Evolutionary conservation across 768 basidiomycete species (phyloP), one percentile per base, ranked within the genome.

Genomic region (Kwoniella europaea): DNA sequence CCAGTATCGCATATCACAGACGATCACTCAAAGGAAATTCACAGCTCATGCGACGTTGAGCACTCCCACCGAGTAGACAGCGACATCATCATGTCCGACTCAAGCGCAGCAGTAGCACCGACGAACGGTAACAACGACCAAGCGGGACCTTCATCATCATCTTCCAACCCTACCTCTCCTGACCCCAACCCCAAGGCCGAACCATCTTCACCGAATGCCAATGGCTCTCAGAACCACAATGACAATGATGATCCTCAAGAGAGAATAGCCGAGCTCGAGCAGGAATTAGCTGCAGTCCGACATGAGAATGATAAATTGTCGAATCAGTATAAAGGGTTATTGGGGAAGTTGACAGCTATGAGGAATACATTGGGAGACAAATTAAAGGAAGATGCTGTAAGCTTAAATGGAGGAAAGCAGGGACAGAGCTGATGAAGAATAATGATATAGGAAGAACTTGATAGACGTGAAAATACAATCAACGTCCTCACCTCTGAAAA

Each of bases 261-360:
- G 1, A 61, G 77, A 42, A 76, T 79, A 42, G 27, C 35, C 6
- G 86, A 86, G 71, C 86, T 97, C 5, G 89, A 92, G 82, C 86
- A 87, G 62, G 92, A 95, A 81, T 88, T 98, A 42, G 88, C 89
- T 57, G 86, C 87, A 61, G 90, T 91, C 24, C 86, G 88, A 68
- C 89, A 91, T 75, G 96, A 98, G 86, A 95, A 93, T 85, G 94
- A 98, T 63, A 85, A 88, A n/a, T 86, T 94, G 41, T 91, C 90
- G 5, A 84, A 89, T 15, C 93, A 98, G 82, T 95, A 98, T 84
- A 89, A 89, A 69, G 91, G 88, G 73, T 86, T 99, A 46, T 87
- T 99, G 18, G 89, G 90, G 50, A 98, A 93, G 84, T 86, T 98
- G 57, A 94, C 93, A 2, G 88, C 91, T 43, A 98, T 99, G 95